Conservation (phyloP, 345 rosid species). For the Corymbia maculata region DNA sequence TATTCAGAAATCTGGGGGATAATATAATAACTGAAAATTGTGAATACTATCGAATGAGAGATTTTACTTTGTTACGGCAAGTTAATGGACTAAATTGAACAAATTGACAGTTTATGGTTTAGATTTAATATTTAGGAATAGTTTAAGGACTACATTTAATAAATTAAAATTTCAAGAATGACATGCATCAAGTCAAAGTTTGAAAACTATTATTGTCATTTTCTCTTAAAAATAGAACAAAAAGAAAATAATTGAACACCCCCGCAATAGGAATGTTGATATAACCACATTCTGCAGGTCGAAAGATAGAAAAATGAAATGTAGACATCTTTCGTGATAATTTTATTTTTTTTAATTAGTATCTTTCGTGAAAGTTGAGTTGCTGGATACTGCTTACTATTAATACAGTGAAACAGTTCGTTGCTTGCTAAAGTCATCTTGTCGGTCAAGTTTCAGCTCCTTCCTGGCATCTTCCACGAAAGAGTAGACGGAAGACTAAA, state of each 20-base stretch:
- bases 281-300: background rate
- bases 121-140: background rate
- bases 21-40: background rate
- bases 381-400: background rate
- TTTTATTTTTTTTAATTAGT: too few species aligned
- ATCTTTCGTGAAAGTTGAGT: background rate
- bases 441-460: background rate
- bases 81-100: background rate
- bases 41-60: background rate
- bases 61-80: background rate
- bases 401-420: background rate
- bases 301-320: background rate
- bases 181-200: fast-evolving
- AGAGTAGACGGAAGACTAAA: background rate
- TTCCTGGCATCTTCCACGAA: background rate
- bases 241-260: background rate
- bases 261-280: fast-evolving
- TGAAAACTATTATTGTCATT: fast-evolving
- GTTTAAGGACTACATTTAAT: fast-evolving
- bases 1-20: fast-evolving
- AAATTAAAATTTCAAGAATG: background rate
- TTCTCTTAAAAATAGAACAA: too few species aligned
- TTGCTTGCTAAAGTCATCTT: background rate
- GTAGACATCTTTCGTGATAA: background rate
- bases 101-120: fast-evolving